Conservation (phyloP, 2,329 filamentous ascomycete species). For the Alternaria rosae region DNA sequence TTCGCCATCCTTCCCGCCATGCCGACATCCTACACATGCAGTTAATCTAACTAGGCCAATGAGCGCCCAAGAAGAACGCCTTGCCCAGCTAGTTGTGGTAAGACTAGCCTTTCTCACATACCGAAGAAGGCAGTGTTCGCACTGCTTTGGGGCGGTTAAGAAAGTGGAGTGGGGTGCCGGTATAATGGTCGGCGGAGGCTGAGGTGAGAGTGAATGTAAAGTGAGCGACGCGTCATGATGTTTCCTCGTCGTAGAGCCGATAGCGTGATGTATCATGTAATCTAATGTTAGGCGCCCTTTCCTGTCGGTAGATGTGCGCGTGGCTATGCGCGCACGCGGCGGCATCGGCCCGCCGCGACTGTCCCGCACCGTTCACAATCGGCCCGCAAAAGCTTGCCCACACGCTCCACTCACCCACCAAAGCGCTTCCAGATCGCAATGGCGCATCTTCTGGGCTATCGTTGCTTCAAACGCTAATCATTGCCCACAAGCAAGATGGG, state of each 20-base stretch:
- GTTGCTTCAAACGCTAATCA: not conserved
- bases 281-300: not conserved
- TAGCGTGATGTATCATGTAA: not conserved
- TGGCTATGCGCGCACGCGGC: not conserved
- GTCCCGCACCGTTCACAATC: slow-evolving; percentile 1
- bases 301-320: not conserved
- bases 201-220: not conserved
- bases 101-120: slow-evolving; percentile 5
- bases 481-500: not conserved
- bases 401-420: not conserved
- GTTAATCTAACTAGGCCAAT: slow-evolving; percentile 22
- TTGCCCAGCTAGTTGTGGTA: slow-evolving; percentile 14
- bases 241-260: not conserved
- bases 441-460: not conserved
- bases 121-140: slow-evolving; percentile 13
- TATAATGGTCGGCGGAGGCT: not conserved
- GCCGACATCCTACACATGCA: slow-evolving; percentile 11
- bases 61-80: slow-evolving; percentile 1
- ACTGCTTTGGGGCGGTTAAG: slow-evolving; percentile 8
- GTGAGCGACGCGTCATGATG: not conserved
- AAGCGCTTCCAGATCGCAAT: not conserved
- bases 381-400: not conserved
- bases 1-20: not conserved
- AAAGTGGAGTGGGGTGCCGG: slow-evolving; percentile 7
- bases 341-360: slow-evolving; percentile 1